Conservation (phyloP, 306 rosid species). For the Elaeagnus macrophylla region DNA sequence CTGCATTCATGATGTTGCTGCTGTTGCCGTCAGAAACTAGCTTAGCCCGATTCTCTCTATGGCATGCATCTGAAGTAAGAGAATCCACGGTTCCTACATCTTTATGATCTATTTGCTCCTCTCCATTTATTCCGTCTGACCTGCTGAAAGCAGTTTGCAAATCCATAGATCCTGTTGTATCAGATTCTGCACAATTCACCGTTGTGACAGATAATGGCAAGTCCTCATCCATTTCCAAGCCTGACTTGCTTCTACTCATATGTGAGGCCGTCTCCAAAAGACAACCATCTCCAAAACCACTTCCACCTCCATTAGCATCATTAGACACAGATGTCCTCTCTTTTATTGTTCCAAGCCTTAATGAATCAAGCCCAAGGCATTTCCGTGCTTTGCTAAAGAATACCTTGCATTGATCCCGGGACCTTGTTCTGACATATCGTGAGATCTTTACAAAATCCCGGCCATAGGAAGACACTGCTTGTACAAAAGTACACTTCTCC, state of each 20-base stretch:
- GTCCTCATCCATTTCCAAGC: slow-evolving; percentile 47
- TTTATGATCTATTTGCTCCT: slow-evolving; percentile 18
- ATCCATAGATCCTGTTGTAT: slow-evolving; percentile 31
- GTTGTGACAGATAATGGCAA: slow-evolving; percentile 30
- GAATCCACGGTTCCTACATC: slow-evolving; percentile 19
- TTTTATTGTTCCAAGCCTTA: slow-evolving; percentile 39
- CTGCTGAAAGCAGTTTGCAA: slow-evolving; percentile 27
- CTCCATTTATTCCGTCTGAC: slow-evolving; percentile 28
- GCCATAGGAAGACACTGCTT: slow-evolving; percentile 78
- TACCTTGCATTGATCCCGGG: slow-evolving; percentile 79
- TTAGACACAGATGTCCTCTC: slow-evolving; percentile 41
- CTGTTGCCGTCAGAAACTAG: slow-evolving; percentile 26
- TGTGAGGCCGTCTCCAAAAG: slow-evolving; percentile 46
- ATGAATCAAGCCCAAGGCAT: slow-evolving; percentile 67
- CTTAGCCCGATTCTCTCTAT: slow-evolving; percentile 26
- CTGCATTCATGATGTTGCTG: slow-evolving; percentile 19
- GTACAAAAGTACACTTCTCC: slow-evolving; percentile 69
- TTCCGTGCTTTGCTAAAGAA: slow-evolving; percentile 90
- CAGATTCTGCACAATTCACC: slow-evolving; percentile 32
- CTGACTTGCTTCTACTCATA: slow-evolving; percentile 42
- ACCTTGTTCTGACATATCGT: slow-evolving; percentile 55
- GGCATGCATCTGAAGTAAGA: slow-evolving; percentile 30
- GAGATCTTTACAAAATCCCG: slow-evolving; percentile 68
- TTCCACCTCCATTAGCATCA: slow-evolving; percentile 58
- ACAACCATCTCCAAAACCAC: slow-evolving; percentile 68